These are phyloP conservation scores for Wallemia mellicola DNA, from an alignment of 1,284 basidiomycete species.

Conservation along the genomic window DNA sequence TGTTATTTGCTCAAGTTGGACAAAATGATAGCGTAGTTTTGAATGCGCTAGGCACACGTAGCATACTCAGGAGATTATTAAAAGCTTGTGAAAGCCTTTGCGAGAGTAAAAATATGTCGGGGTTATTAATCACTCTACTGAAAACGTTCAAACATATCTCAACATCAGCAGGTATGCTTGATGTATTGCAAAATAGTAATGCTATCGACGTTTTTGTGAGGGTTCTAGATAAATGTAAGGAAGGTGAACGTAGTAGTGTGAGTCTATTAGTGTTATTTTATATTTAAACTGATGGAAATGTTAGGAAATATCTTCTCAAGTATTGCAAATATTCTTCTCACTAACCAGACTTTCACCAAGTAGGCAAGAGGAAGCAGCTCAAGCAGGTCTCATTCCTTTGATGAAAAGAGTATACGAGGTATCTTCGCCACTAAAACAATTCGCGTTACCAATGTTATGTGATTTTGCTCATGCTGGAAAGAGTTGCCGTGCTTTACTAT, in stretches of 20 bases:
- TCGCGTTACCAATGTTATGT: conserved; percentile 82
- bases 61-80: conserved; percentile 56
- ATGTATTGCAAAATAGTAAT: conserved; percentile 83
- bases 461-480: conserved; percentile 81
- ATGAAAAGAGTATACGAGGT: conserved; percentile 60
- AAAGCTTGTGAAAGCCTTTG: conserved; percentile 53
- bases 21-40: conserved; percentile 77
- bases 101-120: background rate
- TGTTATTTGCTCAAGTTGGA: conserved; percentile 82
- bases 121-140: conserved; percentile 50
- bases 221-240: conserved; percentile 49
- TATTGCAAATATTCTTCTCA: conserved; percentile 83
- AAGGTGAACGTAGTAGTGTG: conserved; percentile 50
- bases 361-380: conserved; percentile 82
- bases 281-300: too few species aligned
- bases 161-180: conserved; percentile 62
- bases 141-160: conserved; percentile 89
- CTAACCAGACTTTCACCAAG: conserved; percentile 36
- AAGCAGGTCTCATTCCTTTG: conserved; percentile 73
- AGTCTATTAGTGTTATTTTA: too few species aligned
- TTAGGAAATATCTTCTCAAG: conserved; percentile 33
- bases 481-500: conserved; percentile 51
- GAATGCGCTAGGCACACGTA: conserved; percentile 61
- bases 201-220: conserved; percentile 66
- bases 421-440: conserved; percentile 74